phyloP scores from a whole-genome alignment of 2,329 filamentous ascomycete species.

The Sclerotinia glacialis region DNA sequence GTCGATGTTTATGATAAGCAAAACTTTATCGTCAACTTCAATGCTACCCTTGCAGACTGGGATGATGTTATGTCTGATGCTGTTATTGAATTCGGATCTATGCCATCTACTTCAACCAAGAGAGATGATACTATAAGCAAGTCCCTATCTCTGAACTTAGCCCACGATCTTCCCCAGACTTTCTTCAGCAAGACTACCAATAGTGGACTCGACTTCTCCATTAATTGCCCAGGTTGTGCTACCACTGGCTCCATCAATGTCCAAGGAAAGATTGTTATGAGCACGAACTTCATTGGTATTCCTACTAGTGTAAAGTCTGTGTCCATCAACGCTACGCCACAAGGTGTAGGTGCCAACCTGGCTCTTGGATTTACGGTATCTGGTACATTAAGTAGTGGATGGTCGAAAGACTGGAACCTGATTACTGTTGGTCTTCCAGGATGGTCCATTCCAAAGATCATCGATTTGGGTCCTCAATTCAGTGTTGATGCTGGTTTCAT shows the following conservation, averaged over 20 bases:
- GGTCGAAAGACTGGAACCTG: conserved; percentile 19
- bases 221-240: conserved; percentile 11
- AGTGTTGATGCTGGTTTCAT: conserved; percentile 20
- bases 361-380: conserved; percentile 21
- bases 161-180: conserved; percentile 13
- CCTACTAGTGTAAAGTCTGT: conserved; percentile 17
- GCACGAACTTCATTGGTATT: background rate
- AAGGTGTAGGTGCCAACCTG: conserved; percentile 17
- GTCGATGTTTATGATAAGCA: conserved; percentile 18
- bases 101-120: background rate
- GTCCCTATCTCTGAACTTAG: background rate
- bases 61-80: conserved; percentile 14
- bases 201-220: conserved; percentile 20
- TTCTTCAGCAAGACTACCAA: conserved; percentile 19
- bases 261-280: conserved; percentile 18
- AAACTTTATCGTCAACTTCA: conserved; percentile 22
- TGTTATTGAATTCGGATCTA: conserved; percentile 15
- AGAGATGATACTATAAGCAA: conserved; percentile 10
- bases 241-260: conserved; percentile 16
- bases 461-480: conserved; percentile 20
- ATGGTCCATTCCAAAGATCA: conserved; percentile 16
- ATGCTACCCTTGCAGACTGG: conserved; percentile 20
- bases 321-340: conserved; percentile 12
- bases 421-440: conserved; percentile 18
- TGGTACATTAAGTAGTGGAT: conserved; percentile 20